Evolutionary conservation across 768 basidiomycete genomes (phyloP).

Genomic region (Mycena galopus): DNA sequence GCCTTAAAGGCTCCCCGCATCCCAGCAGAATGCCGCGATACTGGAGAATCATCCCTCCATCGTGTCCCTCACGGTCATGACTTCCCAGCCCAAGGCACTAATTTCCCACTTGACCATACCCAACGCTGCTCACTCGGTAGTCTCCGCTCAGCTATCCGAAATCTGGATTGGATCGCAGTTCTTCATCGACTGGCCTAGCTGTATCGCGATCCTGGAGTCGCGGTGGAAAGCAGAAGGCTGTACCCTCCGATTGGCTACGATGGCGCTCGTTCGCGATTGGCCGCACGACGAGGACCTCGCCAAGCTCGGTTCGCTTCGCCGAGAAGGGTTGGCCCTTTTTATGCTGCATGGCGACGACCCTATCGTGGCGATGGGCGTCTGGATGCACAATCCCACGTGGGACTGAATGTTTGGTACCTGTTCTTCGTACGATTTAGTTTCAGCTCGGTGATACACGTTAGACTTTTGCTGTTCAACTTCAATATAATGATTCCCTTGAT

Average conservation of each 20-base stretch:
- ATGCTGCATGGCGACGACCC: background rate
- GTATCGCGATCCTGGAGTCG: constrained; percentile 11
- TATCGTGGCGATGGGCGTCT: background rate
- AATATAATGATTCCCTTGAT: no score
- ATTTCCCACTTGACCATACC: background rate
- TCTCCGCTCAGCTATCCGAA: background rate
- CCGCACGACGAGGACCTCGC: background rate
- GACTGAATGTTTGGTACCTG: no score
- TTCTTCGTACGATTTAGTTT: no score
- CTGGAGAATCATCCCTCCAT: background rate
- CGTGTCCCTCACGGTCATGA: background rate
- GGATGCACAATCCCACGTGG: background rate
- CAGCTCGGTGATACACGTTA: no score
- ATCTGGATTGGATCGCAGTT: background rate
- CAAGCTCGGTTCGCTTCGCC: background rate
- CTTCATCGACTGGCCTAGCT: background rate
- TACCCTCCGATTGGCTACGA: background rate
- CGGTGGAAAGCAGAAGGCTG: constrained; percentile 1
- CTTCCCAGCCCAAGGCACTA: background rate
- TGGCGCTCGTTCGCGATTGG: background rate
- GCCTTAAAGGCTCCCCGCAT: background rate
- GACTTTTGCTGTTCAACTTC: no score
- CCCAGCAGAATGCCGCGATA: background rate
- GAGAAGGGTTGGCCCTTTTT: background rate
- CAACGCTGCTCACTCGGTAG: background rate